Conservation (phyloP, 176 grass and related monocot species). For the Panicum miliaceum region DNA sequence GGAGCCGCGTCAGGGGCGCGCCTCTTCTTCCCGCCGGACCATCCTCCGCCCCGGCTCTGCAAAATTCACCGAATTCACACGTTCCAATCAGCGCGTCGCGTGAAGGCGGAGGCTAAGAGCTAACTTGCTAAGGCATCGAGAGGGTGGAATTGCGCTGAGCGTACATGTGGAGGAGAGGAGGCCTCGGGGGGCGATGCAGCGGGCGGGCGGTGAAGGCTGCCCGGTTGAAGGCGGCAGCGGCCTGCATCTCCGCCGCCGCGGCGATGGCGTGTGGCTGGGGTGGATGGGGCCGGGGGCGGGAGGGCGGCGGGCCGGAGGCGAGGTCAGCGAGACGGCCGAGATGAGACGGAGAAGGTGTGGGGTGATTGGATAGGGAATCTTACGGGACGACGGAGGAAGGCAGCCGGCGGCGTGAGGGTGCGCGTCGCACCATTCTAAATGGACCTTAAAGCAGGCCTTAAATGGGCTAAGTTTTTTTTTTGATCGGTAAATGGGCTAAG, state of each 20-base stretch:
- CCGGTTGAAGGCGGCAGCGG: slow-evolving; percentile 49
- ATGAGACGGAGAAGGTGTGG: neutral
- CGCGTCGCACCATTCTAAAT: neutral
- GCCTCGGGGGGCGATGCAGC: slow-evolving; percentile 20
- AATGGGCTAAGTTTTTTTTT: neutral
- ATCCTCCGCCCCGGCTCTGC: slow-evolving; percentile 21
- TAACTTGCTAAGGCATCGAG: neutral
- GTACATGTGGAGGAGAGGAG: neutral
- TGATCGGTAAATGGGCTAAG: neutral
- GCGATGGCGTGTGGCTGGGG: neutral
- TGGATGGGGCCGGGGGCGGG: neutral
- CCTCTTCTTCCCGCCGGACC: slow-evolving; percentile 3
- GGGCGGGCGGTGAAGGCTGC: slow-evolving; percentile 38
- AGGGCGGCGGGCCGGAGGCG: neutral
- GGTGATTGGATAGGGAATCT: slow-evolving; percentile 16
- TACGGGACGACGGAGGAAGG: neutral
- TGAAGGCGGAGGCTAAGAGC: neutral
- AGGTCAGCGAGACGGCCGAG: neutral
- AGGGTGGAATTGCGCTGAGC: neutral
- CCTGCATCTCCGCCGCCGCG: slow-evolving; percentile 53
- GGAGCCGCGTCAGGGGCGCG: slow-evolving; percentile 8
- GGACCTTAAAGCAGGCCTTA: neutral
- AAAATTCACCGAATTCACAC: neutral
- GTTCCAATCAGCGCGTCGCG: neutral
- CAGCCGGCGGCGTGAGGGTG: slow-evolving; percentile 10